Evolutionary conservation across 1,139 yeast genomes (phyloP).

Genomic region (Groenewaldozyma auringiensis): DNA sequence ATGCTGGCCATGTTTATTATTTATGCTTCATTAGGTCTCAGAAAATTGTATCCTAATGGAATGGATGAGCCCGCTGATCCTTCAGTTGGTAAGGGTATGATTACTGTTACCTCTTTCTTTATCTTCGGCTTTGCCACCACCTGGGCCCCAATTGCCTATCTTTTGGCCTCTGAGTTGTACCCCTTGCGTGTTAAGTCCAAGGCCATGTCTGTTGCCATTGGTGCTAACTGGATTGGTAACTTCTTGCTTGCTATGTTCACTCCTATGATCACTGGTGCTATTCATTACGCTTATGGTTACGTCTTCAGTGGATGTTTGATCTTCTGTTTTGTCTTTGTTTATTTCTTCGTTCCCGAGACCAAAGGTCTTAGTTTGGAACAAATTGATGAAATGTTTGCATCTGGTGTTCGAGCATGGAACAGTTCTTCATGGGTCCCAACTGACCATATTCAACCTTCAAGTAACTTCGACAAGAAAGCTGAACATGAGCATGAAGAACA

Average conservation of each 20-base stretch:
- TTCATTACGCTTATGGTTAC: slow-evolving; percentile 58
- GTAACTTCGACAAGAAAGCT: neutral
- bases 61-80: slow-evolving; percentile 16
- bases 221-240: slow-evolving; percentile 75
- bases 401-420: slow-evolving; percentile 27
- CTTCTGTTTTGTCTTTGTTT: slow-evolving; percentile 53
- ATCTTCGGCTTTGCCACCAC: slow-evolving; percentile 79
- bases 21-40: slow-evolving; percentile 63
- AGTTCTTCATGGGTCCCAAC: slow-evolving; percentile 17
- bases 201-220: slow-evolving; percentile 62
- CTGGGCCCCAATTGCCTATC: slow-evolving; percentile 80
- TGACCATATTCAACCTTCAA: slow-evolving; percentile 1
- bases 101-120: slow-evolving; percentile 69
- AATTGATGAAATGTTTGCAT: slow-evolving; percentile 35
- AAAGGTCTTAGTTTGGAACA: slow-evolving; percentile 70
- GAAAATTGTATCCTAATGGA: slow-evolving; percentile 42
- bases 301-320: slow-evolving; percentile 63
- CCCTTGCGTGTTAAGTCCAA: slow-evolving; percentile 74
- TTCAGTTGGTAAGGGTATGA: slow-evolving; percentile 39
- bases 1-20: slow-evolving; percentile 61
- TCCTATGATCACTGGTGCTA: slow-evolving; percentile 41
- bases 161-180: slow-evolving; percentile 68
- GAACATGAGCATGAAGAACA: neutral
- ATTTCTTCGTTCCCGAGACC: slow-evolving; percentile 64
- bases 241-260: slow-evolving; percentile 50